Conservation (phyloP, 768 basidiomycete species). For the Pulveroboletus sp. region DNA sequence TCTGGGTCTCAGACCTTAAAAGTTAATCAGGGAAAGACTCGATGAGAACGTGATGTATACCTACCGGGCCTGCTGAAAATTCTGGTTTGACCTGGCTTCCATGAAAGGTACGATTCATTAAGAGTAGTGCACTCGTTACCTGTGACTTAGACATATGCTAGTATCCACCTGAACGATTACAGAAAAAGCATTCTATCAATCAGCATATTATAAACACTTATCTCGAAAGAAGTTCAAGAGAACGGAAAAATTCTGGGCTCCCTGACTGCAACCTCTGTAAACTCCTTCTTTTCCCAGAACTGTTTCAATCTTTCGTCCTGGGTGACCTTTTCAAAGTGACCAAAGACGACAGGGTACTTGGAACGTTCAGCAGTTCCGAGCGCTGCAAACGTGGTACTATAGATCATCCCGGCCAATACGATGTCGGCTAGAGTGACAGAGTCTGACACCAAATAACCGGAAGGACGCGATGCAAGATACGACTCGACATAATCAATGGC, state of each 20-base stretch:
- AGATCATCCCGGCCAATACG: constrained; percentile 3
- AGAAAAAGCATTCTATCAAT: no score
- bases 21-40: no score
- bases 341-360: constrained; percentile 9
- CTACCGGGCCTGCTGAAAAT: no score
- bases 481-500: constrained; percentile 13
- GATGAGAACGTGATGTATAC: no score
- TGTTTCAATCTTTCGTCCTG: constrained; percentile 9
- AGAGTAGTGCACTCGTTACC: no score
- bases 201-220: no score
- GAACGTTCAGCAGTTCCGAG: constrained; percentile 13
- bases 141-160: no score
- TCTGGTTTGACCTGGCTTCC: no score
- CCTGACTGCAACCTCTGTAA: constrained; percentile 1
- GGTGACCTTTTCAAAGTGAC: constrained; percentile 17
- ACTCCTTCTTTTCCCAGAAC: constrained; percentile 6
- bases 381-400: background rate
- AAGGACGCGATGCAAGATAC: constrained; percentile 5
- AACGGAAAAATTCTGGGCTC: background rate
- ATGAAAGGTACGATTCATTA: no score
- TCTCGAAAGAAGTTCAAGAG: background rate
- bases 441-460: constrained; percentile 15
- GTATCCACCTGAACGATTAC: no score
- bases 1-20: no score
- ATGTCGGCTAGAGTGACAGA: constrained; percentile 19